Conservation (phyloP, 1,284 basidiomycete genomes). For the Rugiboletus extremiorientalis region DNA sequence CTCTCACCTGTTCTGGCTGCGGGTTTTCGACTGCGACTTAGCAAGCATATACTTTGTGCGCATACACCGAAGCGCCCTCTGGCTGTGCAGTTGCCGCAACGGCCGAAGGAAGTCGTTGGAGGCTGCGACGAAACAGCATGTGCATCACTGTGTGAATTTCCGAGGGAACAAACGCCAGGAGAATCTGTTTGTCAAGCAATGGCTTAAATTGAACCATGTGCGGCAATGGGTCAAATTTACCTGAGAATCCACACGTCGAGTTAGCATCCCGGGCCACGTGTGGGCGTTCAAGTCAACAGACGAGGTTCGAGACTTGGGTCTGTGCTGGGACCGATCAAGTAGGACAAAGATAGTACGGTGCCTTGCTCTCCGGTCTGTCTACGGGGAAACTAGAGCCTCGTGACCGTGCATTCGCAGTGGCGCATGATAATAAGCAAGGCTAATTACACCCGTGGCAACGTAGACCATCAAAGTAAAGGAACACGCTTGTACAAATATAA, state of each 20-base stretch:
- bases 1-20: background rate
- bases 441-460: background rate
- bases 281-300: no score
- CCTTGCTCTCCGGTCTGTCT: background rate
- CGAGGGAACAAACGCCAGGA: background rate
- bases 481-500: slow-evolving; percentile 8
- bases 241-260: no score
- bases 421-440: background rate
- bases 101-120: background rate
- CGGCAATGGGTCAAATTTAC: background rate
- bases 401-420: background rate
- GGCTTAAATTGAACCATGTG: background rate
- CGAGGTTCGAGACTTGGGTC: background rate
- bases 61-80: no score
- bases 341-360: no score
- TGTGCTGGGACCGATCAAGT: no score
- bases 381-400: no score
- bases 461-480: background rate
- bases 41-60: background rate
- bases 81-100: background rate
- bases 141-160: no score
- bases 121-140: background rate
- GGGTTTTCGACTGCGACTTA: background rate
- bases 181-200: background rate
- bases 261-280: background rate